Conservation (phyloP, 1,284 basidiomycete species). For the Sanghuangporus baumii region DNA sequence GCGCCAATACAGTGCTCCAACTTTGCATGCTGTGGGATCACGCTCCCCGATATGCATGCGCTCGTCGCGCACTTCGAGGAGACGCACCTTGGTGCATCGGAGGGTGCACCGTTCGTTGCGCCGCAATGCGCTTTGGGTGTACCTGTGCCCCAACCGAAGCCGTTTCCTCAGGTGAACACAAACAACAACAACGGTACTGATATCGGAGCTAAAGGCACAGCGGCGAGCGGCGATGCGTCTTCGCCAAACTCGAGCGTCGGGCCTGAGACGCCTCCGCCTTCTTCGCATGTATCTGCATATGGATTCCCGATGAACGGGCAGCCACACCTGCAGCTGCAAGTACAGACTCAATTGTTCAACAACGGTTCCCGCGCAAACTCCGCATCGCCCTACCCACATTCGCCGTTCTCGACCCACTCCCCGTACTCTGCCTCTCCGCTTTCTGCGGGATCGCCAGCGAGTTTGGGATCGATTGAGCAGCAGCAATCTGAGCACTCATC, state of each 20-base stretch:
- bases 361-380: background rate
- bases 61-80: constrained; percentile 66
- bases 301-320: background rate
- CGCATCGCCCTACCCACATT: background rate
- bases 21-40: constrained; percentile 60
- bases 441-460: constrained; percentile 1
- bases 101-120: background rate
- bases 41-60: constrained; percentile 58
- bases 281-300: constrained; percentile 2
- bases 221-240: background rate
- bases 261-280: constrained; percentile 9
- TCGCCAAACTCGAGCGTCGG: constrained; percentile 8
- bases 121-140: background rate
- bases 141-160: background rate
- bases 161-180: background rate
- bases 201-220: background rate
- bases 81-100: constrained; percentile 36
- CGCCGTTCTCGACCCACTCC: constrained; percentile 5
- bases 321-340: constrained; percentile 2
- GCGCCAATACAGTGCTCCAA: constrained; percentile 43
- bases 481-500: background rate
- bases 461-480: background rate
- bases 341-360: background rate
- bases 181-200: background rate
- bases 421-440: constrained; percentile 7